Base-by-base conservation (phyloP, 805 yeast genomes). In the Candida nitratophila region DNA sequence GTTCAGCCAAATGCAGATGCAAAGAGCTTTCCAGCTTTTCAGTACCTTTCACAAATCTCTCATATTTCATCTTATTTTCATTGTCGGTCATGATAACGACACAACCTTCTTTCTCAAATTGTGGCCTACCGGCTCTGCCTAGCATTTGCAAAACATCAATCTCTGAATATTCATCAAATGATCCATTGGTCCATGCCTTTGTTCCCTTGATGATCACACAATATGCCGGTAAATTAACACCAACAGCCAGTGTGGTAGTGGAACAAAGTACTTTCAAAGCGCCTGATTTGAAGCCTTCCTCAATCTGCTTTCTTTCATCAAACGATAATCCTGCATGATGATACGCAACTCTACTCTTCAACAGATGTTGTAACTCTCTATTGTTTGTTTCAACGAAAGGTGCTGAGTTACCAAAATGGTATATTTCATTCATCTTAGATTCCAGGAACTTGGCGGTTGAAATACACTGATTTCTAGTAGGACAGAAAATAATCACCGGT, bases 71-170 rank as follows among this genome's bases (percentile, higher is more conserved):
- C 35, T 61, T 64, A 43, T 61, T 58, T 4, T 54, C 51, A 1
- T 50, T 40, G 12, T 65, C 65, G 1, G 83, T 77, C 65, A 76
- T 61, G 15, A 77, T 66, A 1, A 76, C 66, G 3, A 77, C 75
- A 4, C 71, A 75, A 2, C 76, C 76, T 31, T 69, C 69, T 3
- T 64, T 66, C 50, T 77, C 82, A 54, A 68, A 76, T 29, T 74
- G 79, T 0, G 83, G 82, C 40, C 83, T 66, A 3, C 85, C 84
- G 3, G 84, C 83, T 51, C 84, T 65, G 3, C 83, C 84, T 56
- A 79, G 70, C 85, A 79, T 80, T 50, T 80, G 84, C 36, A 76
- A 56, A 27, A 79, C 60, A 45, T 78, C 83, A 21, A 77, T 59
- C 39, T 74, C 77, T 2, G 79, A 67, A 53, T 78, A 79, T 46